Base-by-base conservation (phyloP, 169 alveolate species). In the Plasmodium adleri region DNA sequence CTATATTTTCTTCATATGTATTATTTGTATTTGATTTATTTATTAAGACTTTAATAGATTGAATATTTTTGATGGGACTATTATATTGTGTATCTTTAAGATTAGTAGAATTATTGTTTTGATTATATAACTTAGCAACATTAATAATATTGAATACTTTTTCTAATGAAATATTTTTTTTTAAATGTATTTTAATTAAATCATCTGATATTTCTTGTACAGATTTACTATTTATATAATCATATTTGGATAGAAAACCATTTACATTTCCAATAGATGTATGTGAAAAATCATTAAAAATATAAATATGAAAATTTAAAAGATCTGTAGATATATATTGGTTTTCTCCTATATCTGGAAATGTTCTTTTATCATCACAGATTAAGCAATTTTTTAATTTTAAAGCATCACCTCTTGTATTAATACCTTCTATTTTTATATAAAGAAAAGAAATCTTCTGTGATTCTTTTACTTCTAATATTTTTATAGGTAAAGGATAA, bases 321-420 rank as follows among this genome's bases (percentile, higher is more conserved):
- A 86, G 66, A 66, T 86, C 92, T 28, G 92, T 86, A 17, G 92
- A 86, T 71, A 86, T 71, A 45, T 86, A 86, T 54, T 86, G 39
- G 47, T 86, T 86, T 71, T 86, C 88, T 13, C 47, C 56, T 22
- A 86, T 15, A 9, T 28, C 62, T 45, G 92, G 92, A 28, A 86
- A 71, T 3, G 32, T 49, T 47, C 52, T 86, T 86, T 86, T 86
- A 72, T 86, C 92, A 86, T 72, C 86, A 72, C 92, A 86, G 3
- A 86, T 58, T 60, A 86, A 54, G 47, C 92, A 86, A 3, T 52
- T 60, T 73, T 86, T 70, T 62, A 86, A 72, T 72, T 72, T 86
- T 20, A 86, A 43, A n/a, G 78, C 92, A 86, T 86, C 92, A 12
- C 88, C 62, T 64, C 92, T 56, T 1, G 92, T 52, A 60, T 59